Percentiles rank a stretch among this genome's conserved stretches.
Conservation (phyloP, 352 stramenopile genomes). For the Phytophthora cactorum region DNA sequence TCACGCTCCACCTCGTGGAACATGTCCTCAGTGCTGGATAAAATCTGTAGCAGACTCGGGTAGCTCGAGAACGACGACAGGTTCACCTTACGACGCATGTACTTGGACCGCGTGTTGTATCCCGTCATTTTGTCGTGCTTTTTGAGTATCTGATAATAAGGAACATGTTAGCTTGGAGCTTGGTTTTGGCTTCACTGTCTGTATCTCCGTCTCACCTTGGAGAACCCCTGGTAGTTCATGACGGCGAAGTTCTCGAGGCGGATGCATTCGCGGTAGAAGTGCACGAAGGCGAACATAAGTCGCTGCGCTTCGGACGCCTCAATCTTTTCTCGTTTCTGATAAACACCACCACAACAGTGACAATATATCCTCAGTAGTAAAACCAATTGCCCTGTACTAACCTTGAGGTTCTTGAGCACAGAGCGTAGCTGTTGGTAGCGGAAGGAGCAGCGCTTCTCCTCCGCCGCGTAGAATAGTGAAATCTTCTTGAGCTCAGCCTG, state of each 20-base stretch:
- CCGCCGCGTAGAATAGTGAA: slow-evolving; percentile 73
- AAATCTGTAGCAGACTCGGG: slow-evolving; percentile 70
- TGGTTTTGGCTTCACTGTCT: background rate
- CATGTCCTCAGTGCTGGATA: slow-evolving; percentile 83
- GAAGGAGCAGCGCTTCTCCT: slow-evolving; percentile 79
- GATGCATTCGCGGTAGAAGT: slow-evolving; percentile 85
- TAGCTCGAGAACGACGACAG: slow-evolving; percentile 82
- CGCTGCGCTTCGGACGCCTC: slow-evolving; percentile 64
- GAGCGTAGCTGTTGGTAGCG: slow-evolving; percentile 76
- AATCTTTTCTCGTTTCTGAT: slow-evolving; percentile 48
- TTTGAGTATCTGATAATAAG: slow-evolving; percentile 66
- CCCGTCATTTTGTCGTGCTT: slow-evolving; percentile 89
- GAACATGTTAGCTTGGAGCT: no score
- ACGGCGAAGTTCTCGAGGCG: slow-evolving; percentile 85
- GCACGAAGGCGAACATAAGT: slow-evolving; percentile 85
- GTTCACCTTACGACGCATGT: slow-evolving; percentile 86
- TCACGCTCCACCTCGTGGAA: slow-evolving; percentile 77
- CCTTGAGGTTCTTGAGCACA: slow-evolving; percentile 73
- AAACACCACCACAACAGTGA: background rate
- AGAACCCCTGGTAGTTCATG: slow-evolving; percentile 89
- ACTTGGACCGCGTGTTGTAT: slow-evolving; percentile 87
- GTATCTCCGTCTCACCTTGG: slow-evolving; percentile 50
- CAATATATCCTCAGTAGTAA: background rate
- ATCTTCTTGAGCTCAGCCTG: slow-evolving; percentile 84
- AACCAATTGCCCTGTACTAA: slow-evolving; percentile 9